Conservation (phyloP, 495 filamentous ascomycete species). For the Friedmanniomyces simplex region DNA sequence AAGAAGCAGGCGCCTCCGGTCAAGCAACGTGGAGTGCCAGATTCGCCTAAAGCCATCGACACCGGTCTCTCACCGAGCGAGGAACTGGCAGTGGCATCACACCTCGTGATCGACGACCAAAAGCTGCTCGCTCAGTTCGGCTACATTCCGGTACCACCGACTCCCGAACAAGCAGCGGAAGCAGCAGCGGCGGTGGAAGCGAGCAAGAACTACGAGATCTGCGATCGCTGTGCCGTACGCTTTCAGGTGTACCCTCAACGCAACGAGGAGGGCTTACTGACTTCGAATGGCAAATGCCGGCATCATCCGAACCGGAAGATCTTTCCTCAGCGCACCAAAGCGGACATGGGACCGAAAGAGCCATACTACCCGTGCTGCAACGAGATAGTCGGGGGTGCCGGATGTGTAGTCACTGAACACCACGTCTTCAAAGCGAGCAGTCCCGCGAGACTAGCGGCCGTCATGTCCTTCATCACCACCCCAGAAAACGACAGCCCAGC, state of each 20-base stretch:
- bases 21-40: constrained; percentile 19
- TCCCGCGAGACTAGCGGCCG: constrained; percentile 59
- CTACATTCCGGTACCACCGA: constrained; percentile 60
- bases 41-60: constrained; percentile 32
- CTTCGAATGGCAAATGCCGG: constrained; percentile 63
- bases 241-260: constrained; percentile 92
- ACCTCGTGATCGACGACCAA: constrained; percentile 48
- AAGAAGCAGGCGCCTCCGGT: constrained; percentile 24
- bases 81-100: constrained; percentile 54
- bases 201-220: constrained; percentile 68
- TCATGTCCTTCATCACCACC: constrained; percentile 71
- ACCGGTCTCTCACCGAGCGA: constrained; percentile 58
- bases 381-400: constrained; percentile 53
- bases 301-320: constrained; percentile 63
- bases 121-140: constrained; percentile 52
- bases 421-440: constrained; percentile 87
- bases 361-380: constrained; percentile 69
- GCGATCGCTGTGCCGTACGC: constrained; percentile 72
- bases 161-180: constrained; percentile 46
- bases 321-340: constrained; percentile 40
- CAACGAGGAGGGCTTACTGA: constrained; percentile 66
- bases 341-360: constrained; percentile 38
- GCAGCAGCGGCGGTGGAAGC: constrained; percentile 55
- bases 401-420: constrained; percentile 55
- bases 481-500: constrained; percentile 34